Base-by-base conservation (phyloP, 805 yeast species). In the Pichia heedii region DNA sequence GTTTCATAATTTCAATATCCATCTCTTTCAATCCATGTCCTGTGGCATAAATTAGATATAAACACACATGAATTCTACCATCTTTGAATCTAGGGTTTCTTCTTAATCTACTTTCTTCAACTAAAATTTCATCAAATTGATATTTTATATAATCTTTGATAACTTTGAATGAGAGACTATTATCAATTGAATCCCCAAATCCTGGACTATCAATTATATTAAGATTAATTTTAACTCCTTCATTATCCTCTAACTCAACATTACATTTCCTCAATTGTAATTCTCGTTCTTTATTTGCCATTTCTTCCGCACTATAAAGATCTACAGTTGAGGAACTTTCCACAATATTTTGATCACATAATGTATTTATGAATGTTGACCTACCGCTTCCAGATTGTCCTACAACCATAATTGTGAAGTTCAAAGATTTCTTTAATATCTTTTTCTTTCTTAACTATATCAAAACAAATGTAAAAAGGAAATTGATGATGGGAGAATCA, bases 301-400 rank as follows among this genome's bases (percentile, higher is more conserved):
- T 67, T 50, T 81, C 86, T 32, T 80, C 63, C 1, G 61, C 62
- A 4, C 61, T 43, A 42, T 57, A 58, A 29, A 47, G 38, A 34
- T 49, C 47, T 13, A 48, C 50, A 13, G 87, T 79, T 26, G 81
- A 73, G 2, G 84, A 76, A 0, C 79, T 71, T 35, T 83, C 86
- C 12, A 84, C 90, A 33, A 88, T 88, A 53, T 83, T 79, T 51
- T 88, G 93, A 47, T 84, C 95, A 66, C 96, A 88, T 42, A 88
- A 70, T 32, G 95, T 83, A 67, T 89, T 88, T 60, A 89, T 85
- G 55, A 88, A 82, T 5, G 96, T 88, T n/a, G 95, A 83, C 60
- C 96, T 76, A 16, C 96, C 96, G 37, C 79, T 68, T 2, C 97
- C 97, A 38, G 81, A 77, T 58, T 84, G 83, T 36, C 96, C 97